Conservation (phyloP, 2,329 filamentous ascomycete genomes). For the Harringtonia aguacate region DNA sequence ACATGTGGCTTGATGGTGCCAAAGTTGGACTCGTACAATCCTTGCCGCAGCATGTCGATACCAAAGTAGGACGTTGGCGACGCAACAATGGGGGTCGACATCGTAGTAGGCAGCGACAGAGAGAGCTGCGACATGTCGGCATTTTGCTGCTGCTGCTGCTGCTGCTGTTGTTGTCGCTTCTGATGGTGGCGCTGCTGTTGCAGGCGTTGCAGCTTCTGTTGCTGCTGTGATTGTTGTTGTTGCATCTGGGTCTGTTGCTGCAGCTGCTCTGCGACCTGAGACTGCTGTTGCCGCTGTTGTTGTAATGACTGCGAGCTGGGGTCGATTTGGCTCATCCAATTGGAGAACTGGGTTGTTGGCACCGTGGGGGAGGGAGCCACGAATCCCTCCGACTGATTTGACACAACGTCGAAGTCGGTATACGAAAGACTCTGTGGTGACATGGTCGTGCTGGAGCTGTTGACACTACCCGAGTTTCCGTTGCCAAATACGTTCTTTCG, state of each 20-base stretch:
- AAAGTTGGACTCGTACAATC: constrained; percentile 40
- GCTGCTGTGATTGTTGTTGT: constrained; percentile 1
- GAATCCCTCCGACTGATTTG: constrained; percentile 12
- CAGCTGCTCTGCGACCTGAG: not conserved
- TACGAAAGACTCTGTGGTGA: constrained; percentile 43
- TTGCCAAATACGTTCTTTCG: constrained; percentile 34
- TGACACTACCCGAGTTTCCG: constrained; percentile 20
- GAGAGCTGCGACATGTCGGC: not conserved
- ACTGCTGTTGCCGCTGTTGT: constrained; percentile 19
- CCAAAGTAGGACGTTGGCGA: constrained; percentile 22
- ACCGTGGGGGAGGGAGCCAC: constrained; percentile 17
- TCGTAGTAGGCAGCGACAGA: constrained; percentile 2
- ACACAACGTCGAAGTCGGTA: constrained; percentile 28
- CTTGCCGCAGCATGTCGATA: constrained; percentile 36
- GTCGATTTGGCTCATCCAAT: constrained; percentile 27
- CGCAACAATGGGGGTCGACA: constrained; percentile 2
- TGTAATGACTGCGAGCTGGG: constrained; percentile 30
- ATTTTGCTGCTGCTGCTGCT: not conserved
- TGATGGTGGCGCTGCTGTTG: not conserved
- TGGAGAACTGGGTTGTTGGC: constrained; percentile 16
- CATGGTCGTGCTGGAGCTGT: constrained; percentile 30
- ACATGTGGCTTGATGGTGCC: constrained; percentile 45
- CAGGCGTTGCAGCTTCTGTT: not conserved
- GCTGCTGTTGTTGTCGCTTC: not conserved
- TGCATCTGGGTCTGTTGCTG: constrained; percentile 1